Evolutionary conservation across 2,329 filamentous ascomycete genomes (phyloP).

Genomic region (Fusarium palustre): DNA sequence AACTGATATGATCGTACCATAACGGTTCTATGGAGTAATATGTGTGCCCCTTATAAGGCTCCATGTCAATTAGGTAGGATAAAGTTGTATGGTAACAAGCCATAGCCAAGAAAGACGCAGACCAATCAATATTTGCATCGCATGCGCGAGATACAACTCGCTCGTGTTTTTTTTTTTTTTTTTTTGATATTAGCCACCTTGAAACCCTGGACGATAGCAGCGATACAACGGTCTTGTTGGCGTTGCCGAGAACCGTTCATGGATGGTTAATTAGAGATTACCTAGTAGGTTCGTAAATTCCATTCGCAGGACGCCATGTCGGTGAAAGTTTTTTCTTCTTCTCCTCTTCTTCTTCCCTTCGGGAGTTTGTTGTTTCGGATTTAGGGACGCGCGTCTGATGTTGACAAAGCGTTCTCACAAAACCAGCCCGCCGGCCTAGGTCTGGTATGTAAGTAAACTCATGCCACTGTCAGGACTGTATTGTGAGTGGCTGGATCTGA

Average conservation of each 20-base stretch:
- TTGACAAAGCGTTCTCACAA: slow-evolving; percentile 29
- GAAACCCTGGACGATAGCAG: not conserved
- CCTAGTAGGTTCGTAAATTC: not conserved
- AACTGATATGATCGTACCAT: not conserved
- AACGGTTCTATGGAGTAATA: not conserved
- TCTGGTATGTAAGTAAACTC: slow-evolving; percentile 44
- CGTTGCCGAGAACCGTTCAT: slow-evolving; percentile 9
- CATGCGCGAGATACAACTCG: slow-evolving; percentile 28
- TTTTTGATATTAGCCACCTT: slow-evolving; percentile 22
- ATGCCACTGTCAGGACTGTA: slow-evolving; percentile 32
- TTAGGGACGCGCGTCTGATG: slow-evolving; percentile 37
- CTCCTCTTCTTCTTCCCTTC: not conserved
- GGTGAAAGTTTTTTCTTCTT: slow-evolving; percentile 7
- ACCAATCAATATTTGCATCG: not conserved
- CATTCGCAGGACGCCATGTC: slow-evolving; percentile 11
- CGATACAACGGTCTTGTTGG: slow-evolving; percentile 8
- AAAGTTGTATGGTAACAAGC: not conserved
- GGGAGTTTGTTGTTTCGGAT: slow-evolving; percentile 37
- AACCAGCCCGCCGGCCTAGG: slow-evolving; percentile 24
- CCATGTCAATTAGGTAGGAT: not conserved
- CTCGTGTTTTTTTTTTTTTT: too few species aligned
- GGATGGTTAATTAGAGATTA: slow-evolving; percentile 10
- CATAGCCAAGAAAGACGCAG: slow-evolving; percentile 6
- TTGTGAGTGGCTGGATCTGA: slow-evolving; percentile 27
- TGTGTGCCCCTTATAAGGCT: not conserved